Evolutionary conservation across 352 stramenopile genomes (phyloP).

Genomic region (Globisporangium alternatum): DNA sequence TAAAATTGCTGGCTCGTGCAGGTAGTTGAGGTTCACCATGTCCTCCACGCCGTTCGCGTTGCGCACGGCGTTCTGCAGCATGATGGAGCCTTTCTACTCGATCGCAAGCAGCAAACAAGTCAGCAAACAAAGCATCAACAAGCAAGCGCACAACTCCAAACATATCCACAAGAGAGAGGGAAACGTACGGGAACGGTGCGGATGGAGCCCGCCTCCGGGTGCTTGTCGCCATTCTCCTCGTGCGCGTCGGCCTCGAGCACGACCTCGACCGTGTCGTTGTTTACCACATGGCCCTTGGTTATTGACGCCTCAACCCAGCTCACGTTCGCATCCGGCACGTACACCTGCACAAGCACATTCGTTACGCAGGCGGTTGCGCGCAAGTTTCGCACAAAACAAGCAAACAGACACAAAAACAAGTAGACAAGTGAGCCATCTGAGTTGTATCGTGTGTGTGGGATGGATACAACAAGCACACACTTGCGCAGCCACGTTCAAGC

Average conservation of each 20-base stretch:
- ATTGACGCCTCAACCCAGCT: slow-evolving; percentile 83
- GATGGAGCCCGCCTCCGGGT: slow-evolving; percentile 49
- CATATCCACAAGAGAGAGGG: background rate
- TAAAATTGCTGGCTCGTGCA: slow-evolving; percentile 90
- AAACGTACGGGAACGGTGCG: slow-evolving; percentile 49
- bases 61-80: slow-evolving; percentile 69
- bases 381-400: slow-evolving; percentile 3
- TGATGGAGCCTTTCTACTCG: slow-evolving; percentile 66
- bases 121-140: background rate
- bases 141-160: background rate
- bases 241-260: slow-evolving; percentile 62
- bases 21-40: slow-evolving; percentile 88
- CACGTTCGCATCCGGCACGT: slow-evolving; percentile 76
- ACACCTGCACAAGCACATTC: slow-evolving; percentile 45
- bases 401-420: background rate
- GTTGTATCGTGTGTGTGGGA: background rate
- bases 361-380: background rate
- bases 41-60: slow-evolving; percentile 63
- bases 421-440: slow-evolving; percentile 9
- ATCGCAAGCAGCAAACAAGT: slow-evolving; percentile 9
- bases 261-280: slow-evolving; percentile 78
- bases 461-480: slow-evolving; percentile 1
- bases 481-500: background rate
- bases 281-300: slow-evolving; percentile 77
- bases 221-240: slow-evolving; percentile 64